phyloP scores from a whole-genome alignment of 2,329 filamentous ascomycete genomes.

The Dactylonectria estremocensis region DNA sequence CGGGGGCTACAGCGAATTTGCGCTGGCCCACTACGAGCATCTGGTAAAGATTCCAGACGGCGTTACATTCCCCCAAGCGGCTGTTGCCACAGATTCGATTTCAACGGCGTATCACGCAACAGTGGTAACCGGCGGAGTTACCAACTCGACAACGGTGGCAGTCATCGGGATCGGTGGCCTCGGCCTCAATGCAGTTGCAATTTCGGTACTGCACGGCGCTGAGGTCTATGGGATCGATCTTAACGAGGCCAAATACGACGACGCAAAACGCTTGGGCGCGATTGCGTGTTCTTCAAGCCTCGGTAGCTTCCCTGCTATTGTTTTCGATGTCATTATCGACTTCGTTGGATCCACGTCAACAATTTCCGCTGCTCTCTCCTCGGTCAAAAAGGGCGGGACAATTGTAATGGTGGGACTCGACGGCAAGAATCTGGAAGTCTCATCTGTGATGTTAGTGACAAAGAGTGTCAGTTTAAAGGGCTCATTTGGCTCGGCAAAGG shows the following conservation, averaged over 20 bases:
- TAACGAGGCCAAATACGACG: conserved; percentile 25
- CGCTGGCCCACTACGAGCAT: conserved; percentile 16
- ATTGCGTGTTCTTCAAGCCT: conserved; percentile 17
- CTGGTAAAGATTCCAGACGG: conserved; percentile 29
- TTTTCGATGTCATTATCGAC: conserved; percentile 19
- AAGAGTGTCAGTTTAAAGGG: conserved; percentile 27
- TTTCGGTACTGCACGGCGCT: conserved; percentile 23
- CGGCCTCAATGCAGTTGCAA: conserved; percentile 28
- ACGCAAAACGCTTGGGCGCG: conserved; percentile 16
- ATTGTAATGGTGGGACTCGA: conserved; percentile 28
- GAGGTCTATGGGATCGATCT: conserved; percentile 32
- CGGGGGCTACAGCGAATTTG: conserved; percentile 18
- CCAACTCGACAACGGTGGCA: conserved; percentile 10
- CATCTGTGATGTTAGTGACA: conserved; percentile 21
- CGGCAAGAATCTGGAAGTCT: conserved; percentile 6
- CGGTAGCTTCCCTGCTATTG: conserved; percentile 2
- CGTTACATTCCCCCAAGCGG: conserved; percentile 24
- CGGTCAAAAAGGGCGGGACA: conserved; percentile 12
- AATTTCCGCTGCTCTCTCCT: neutral
- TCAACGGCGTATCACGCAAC: conserved; percentile 32
- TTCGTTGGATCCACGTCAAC: conserved; percentile 15
- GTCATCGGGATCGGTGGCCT: conserved; percentile 31
- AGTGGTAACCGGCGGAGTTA: conserved; percentile 17
- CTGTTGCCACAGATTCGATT: conserved; percentile 32
- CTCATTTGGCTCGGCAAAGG: conserved; percentile 25